These are phyloP conservation scores for Cladosporium sp. DNA, from an alignment of 2,329 filamentous ascomycete species.

Conservation along the genomic window DNA sequence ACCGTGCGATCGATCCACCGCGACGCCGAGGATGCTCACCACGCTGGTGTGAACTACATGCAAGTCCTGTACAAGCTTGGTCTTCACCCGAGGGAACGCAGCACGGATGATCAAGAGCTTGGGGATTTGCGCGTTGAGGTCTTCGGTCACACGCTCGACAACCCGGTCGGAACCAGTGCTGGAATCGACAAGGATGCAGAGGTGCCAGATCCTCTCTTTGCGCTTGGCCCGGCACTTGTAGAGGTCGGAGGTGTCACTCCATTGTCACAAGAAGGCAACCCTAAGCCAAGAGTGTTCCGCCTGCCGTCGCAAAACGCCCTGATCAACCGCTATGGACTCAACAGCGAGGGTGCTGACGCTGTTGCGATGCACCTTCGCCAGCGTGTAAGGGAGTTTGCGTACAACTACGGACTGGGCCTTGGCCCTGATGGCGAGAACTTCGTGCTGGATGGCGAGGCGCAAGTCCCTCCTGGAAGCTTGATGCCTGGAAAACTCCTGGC, in stretches of 20 bases:
- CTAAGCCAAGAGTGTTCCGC: slow-evolving; percentile 81
- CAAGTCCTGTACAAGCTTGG: slow-evolving; percentile 68
- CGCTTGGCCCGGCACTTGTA: slow-evolving; percentile 77
- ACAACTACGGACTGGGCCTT: slow-evolving; percentile 60
- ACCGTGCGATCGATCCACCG: slow-evolving; percentile 61
- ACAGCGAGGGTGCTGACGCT: slow-evolving; percentile 82
- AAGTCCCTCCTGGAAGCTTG: slow-evolving; percentile 79
- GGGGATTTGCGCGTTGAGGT: slow-evolving; percentile 58
- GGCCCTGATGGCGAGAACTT: slow-evolving; percentile 60
- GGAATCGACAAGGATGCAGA: slow-evolving; percentile 94
- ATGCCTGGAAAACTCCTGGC: slow-evolving; percentile 70
- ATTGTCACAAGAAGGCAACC: slow-evolving; percentile 81
- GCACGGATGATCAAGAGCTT: slow-evolving; percentile 47
- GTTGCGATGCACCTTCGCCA: slow-evolving; percentile 75
- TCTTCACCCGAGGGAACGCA: slow-evolving; percentile 77
- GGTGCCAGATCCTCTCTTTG: slow-evolving; percentile 78
- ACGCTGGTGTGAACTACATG: slow-evolving; percentile 66
- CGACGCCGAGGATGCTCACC: slow-evolving; percentile 89
- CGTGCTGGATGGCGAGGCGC: slow-evolving; percentile 70
- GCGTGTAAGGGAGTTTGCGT: slow-evolving; percentile 72
- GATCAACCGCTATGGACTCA: slow-evolving; percentile 94
- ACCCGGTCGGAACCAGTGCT: slow-evolving; percentile 91
- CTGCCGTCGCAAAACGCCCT: slow-evolving; percentile 77
- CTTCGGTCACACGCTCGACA: slow-evolving; percentile 71
- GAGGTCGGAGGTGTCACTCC: slow-evolving; percentile 91